Conservation (phyloP, 352 stramenopile species). For the Phytopythium sindhum region DNA sequence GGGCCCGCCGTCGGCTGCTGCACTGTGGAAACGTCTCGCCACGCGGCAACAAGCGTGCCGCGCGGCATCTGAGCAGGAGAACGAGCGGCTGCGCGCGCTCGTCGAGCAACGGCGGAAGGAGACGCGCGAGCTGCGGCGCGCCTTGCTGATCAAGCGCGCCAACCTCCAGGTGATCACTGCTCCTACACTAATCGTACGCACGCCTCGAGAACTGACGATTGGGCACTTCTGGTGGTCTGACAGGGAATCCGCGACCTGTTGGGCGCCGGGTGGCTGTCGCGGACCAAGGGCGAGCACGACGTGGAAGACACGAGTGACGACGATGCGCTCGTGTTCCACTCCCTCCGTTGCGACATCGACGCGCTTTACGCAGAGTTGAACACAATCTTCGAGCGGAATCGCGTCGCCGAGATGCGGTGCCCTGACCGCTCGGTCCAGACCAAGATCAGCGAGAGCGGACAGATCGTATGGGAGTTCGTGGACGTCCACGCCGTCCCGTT, state of each 20-base stretch:
- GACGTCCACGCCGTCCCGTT: slow-evolving; percentile 8
- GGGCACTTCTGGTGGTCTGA: background rate
- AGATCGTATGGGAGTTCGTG: slow-evolving; percentile 10
- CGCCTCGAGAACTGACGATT: background rate
- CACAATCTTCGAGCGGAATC: background rate
- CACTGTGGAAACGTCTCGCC: slow-evolving; percentile 4
- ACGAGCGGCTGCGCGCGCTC: background rate
- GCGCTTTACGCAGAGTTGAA: background rate
- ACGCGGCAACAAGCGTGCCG: background rate
- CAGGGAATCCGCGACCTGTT: slow-evolving; percentile 2
- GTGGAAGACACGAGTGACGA: background rate
- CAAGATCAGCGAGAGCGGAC: background rate
- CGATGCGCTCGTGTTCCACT: slow-evolving; percentile 2
- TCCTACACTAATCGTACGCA: background rate
- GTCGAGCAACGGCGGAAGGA: slow-evolving; percentile 6
- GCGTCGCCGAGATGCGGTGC: background rate
- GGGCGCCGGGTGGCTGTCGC: background rate
- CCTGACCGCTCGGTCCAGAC: background rate
- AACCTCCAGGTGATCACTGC: slow-evolving; percentile 1
- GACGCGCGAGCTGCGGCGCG: slow-evolving; percentile 4
- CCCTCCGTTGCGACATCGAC: background rate
- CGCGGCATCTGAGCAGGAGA: background rate
- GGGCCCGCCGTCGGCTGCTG: slow-evolving; percentile 1
- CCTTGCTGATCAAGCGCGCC: background rate
- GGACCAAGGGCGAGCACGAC: no score